Evolutionary conservation across 306 rosid species (phyloP).

Genomic region (Cercis canadensis): DNA sequence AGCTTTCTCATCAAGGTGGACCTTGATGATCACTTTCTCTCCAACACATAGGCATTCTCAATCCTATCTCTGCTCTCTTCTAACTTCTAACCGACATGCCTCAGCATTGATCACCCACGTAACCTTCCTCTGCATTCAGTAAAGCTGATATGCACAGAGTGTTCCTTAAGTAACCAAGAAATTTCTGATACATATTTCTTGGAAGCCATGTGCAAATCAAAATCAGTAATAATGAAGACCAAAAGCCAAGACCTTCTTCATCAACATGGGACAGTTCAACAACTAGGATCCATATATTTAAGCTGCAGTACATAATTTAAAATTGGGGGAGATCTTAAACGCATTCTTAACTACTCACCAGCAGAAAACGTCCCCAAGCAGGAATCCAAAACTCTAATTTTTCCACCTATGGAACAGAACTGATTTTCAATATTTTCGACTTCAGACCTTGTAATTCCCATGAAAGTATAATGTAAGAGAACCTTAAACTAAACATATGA

Average conservation of each 20-base stretch:
- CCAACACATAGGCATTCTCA: neutral
- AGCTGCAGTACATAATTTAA: neutral
- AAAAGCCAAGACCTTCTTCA: conserved; percentile 1
- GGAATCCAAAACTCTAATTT: neutral
- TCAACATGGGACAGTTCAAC: neutral
- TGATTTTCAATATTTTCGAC: neutral
- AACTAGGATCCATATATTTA: neutral
- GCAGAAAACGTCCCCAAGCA: neutral
- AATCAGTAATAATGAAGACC: neutral
- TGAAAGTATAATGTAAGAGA: neutral
- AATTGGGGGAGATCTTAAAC: neutral
- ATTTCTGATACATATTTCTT: neutral
- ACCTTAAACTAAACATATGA: neutral
- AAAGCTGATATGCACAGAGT: neutral
- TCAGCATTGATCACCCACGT: neutral
- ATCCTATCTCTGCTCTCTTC: too few relatives aligned
- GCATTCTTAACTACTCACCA: neutral
- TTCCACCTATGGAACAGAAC: neutral
- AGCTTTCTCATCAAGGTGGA: neutral
- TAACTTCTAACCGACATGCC: too few relatives aligned
- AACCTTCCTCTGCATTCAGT: conserved; percentile 9
- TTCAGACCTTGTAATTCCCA: neutral
- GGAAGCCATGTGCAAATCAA: neutral
- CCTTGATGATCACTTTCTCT: neutral
- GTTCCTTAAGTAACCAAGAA: neutral